These are phyloP conservation scores for Jamesozyma rosinii DNA, from an alignment of 805 yeast genomes.

Conservation along the genomic window DNA sequence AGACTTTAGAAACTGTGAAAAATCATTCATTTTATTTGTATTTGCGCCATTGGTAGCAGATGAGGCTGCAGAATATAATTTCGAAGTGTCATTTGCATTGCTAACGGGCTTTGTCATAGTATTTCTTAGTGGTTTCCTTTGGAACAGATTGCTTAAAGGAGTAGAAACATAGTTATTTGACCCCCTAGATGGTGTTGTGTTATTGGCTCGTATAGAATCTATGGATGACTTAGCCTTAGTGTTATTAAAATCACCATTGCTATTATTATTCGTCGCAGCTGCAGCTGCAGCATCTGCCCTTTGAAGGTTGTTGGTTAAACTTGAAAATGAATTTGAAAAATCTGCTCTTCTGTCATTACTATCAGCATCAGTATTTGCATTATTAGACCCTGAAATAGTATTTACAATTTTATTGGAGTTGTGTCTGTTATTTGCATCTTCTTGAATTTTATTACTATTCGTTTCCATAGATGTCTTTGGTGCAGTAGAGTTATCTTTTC, in stretches of 20 bases:
- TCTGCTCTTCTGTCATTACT: slow-evolving; percentile 3
- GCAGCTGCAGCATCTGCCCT: slow-evolving; percentile 11
- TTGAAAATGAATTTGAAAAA: slow-evolving; percentile 27
- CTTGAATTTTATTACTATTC: background rate
- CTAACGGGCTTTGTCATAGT: background rate
- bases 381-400: background rate
- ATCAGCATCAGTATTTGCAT: background rate
- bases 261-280: background rate
- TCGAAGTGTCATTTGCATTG: background rate
- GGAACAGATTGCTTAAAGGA: slow-evolving; percentile 1
- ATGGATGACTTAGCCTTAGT: background rate
- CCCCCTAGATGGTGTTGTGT: background rate
- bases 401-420: no score
- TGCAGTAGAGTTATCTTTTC: background rate
- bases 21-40: slow-evolving; percentile 26
- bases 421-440: background rate
- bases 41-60: background rate
- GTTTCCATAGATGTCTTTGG: background rate
- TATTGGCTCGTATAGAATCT: background rate
- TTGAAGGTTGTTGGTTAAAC: slow-evolving; percentile 26
- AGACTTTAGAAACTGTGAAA: slow-evolving; percentile 35
- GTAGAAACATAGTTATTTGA: background rate
- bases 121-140: background rate
- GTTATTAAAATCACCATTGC: background rate
- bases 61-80: background rate